phyloP scores from a whole-genome alignment of 495 filamentous ascomycete species.

The Entonaema liquescens region DNA sequence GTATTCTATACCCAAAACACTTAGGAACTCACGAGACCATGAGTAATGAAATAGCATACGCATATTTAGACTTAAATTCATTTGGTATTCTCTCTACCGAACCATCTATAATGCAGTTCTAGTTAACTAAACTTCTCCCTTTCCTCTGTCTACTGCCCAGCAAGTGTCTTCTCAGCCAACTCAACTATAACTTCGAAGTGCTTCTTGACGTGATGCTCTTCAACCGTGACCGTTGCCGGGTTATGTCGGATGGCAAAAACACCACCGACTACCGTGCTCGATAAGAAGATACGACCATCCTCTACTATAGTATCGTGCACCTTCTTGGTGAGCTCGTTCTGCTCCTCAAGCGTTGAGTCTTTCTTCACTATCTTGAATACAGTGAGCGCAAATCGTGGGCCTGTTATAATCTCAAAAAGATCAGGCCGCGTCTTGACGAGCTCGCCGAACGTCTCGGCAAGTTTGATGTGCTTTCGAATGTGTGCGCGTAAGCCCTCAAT shows the following conservation, averaged over 20 bases:
- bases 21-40: slow-evolving; percentile 8
- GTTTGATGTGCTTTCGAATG: slow-evolving; percentile 69
- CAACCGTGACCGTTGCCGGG: slow-evolving; percentile 67
- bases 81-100: neutral
- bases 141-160: slow-evolving; percentile 21
- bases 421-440: slow-evolving; percentile 67
- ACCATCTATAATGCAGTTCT: neutral
- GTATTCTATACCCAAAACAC: neutral
- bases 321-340: slow-evolving; percentile 75
- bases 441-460: slow-evolving; percentile 75
- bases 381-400: slow-evolving; percentile 81
- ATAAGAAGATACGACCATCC: slow-evolving; percentile 83
- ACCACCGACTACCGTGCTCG: slow-evolving; percentile 77
- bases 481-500: slow-evolving; percentile 78
- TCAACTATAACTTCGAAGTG: slow-evolving; percentile 83
- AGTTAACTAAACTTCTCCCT: neutral
- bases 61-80: neutral
- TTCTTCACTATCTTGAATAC: slow-evolving; percentile 68
- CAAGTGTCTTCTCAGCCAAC: slow-evolving; percentile 68
- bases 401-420: slow-evolving; percentile 79
- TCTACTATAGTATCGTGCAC: slow-evolving; percentile 82
- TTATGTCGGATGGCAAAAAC: slow-evolving; percentile 84
- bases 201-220: slow-evolving; percentile 74
- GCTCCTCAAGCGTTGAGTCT: slow-evolving; percentile 37
- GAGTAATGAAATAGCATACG: slow-evolving; percentile 7